Base-by-base conservation (phyloP, 371 early-diverging fungal species). In the Mucor indicus region DNA sequence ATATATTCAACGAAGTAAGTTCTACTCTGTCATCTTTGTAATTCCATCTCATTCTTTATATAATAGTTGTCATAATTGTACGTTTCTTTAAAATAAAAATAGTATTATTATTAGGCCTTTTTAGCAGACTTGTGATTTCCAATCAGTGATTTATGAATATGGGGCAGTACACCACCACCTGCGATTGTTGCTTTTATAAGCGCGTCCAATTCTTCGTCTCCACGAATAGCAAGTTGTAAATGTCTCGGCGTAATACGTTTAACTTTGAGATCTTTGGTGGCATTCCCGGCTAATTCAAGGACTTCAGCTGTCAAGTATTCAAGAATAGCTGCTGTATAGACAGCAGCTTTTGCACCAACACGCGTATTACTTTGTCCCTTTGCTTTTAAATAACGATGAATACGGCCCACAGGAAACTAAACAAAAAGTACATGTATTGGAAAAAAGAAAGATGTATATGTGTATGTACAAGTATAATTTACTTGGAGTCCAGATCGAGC, bases 231-330 rank as follows among this genome's bases (percentile, higher is more conserved):
- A 25, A 93, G 68, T 60, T 93, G 93, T 64, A 93, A 69, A 66
- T 93, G 93, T 60, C 93, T 76, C 16, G 93, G 93, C 21, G 89
- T 88, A 55, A 93, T 93, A 58, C 93, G 83, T 69, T 91, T 93
- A 48, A 89, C 89, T 63, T 92, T 92, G 30, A 91, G 71, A 56
- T 93, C 93, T 69, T 88, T 90, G 33, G 91, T 85, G 7, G 93
- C 93, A 70, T 93, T 93, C 30, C 93, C 93, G 36, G 93, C 92
- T 57, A 93, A 77, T 70, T 93, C 93, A 32, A 93, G 77, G 13
- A 93, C 90, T 77, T 93, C 93, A n/a, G 93, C 93, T 38, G 90
- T 90, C 51, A 93, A 72, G 62, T 93, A 93, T 75, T 93, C 93
- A 42, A 93, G 76, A 55, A 93, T 89, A 5, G 93, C 93, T 15